Evolutionary conservation across 306 rosid genomes (phyloP).

Genomic region (Herpetospermum pedunculosum): DNA sequence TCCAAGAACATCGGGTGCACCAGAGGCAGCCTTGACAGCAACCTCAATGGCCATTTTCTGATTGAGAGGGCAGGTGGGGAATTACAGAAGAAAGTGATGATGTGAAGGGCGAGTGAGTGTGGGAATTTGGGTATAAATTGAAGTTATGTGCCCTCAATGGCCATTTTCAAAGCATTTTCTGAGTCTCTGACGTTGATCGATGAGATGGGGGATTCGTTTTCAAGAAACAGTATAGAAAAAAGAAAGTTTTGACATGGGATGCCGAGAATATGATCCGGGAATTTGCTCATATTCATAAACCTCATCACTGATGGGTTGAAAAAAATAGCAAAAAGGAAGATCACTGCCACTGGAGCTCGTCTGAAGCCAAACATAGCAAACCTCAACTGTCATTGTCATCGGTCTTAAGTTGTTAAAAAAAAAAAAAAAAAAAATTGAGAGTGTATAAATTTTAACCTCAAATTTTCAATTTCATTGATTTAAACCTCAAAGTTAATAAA

Average conservation of each 20-base stretch:
- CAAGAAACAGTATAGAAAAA: background rate
- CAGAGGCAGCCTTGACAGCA: constrained; percentile 57
- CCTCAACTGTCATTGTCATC: no score
- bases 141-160: background rate
- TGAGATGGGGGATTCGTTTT: background rate
- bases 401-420: no score
- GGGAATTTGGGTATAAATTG: background rate
- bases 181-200: background rate
- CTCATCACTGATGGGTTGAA: no score
- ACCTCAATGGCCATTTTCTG: constrained; percentile 47
- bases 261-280: background rate
- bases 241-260: background rate
- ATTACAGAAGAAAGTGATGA: background rate
- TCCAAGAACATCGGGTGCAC: constrained; percentile 50
- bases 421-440: no score
- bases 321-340: no score
- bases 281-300: background rate
- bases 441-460: no score
- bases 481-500: no score
- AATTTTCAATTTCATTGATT: no score
- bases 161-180: background rate
- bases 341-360: no score
- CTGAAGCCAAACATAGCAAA: no score
- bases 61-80: background rate
- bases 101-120: background rate